These are phyloP conservation scores for Leishmania braziliensis DNA, from an alignment of 208 protist species.

Conservation along the genomic window DNA sequence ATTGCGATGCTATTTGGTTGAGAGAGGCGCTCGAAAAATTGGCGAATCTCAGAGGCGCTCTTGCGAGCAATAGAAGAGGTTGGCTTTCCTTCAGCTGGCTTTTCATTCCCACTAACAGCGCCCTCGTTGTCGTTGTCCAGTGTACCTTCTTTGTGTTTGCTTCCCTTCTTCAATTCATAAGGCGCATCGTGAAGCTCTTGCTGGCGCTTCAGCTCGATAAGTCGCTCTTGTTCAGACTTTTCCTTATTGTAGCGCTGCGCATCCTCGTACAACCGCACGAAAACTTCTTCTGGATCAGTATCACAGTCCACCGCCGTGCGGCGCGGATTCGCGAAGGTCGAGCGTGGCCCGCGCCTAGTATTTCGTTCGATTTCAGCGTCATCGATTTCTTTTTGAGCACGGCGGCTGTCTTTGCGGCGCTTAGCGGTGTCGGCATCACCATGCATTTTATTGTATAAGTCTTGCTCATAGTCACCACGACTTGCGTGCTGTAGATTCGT, in stretches of 20 bases:
- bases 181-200: constrained; percentile 28
- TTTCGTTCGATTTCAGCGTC: constrained; percentile 12
- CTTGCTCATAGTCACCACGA: constrained; percentile 13
- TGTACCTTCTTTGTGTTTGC: background rate
- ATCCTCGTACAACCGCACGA: constrained; percentile 61
- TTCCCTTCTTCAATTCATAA: constrained; percentile 12
- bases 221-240: constrained; percentile 34
- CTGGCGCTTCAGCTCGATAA: constrained; percentile 31
- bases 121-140: background rate
- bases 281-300: constrained; percentile 31
- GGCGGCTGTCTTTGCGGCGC: constrained; percentile 4
- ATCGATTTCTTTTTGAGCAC: background rate
- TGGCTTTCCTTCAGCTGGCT: constrained; percentile 5
- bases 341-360: constrained; percentile 1
- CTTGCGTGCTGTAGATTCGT: constrained; percentile 8
- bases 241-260: constrained; percentile 53
- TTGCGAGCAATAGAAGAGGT: background rate
- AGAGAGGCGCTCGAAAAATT: constrained; percentile 63
- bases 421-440: constrained; percentile 19
- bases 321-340: background rate
- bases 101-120: constrained; percentile 2
- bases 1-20: constrained; percentile 36
- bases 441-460: constrained; percentile 19
- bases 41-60: constrained; percentile 26
- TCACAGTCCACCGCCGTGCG: constrained; percentile 1